Evolutionary conservation across 2,329 filamentous ascomycete genomes (phyloP).

Genomic region (Phialocephala subalpina): DNA sequence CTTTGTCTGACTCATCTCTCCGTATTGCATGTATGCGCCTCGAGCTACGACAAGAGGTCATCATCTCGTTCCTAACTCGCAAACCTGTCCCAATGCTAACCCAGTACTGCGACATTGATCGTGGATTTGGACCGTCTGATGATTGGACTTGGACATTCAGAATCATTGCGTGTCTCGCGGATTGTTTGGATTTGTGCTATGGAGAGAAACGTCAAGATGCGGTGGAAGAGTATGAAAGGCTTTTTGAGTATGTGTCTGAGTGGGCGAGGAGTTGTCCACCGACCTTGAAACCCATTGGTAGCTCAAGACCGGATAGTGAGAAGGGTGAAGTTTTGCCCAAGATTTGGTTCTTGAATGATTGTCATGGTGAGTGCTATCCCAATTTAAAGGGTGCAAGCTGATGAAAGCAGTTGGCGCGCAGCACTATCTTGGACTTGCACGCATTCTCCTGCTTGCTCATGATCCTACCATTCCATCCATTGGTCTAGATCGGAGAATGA

Average conservation of each 20-base stretch:
- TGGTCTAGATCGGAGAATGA: constrained; percentile 19
- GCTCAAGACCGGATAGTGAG: not conserved
- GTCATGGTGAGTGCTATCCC: constrained; percentile 3
- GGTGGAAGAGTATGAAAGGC: not conserved
- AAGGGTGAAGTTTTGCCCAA: constrained; percentile 18
- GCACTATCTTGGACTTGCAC: constrained; percentile 49
- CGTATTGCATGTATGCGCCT: constrained; percentile 48
- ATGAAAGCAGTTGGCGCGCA: constrained; percentile 44
- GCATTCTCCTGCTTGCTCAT: constrained; percentile 48
- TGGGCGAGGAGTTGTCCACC: not conserved
- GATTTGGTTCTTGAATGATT: constrained; percentile 26
- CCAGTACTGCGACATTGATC: constrained; percentile 43
- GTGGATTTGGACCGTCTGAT: constrained; percentile 17
- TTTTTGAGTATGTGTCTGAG: not conserved
- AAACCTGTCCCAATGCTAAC: constrained; percentile 43
- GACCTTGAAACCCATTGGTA: not conserved
- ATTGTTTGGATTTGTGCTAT: constrained; percentile 25
- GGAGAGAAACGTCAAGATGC: constrained; percentile 8
- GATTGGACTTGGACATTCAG: constrained; percentile 26
- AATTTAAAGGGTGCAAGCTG: not conserved
- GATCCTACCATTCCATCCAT: constrained; percentile 43
- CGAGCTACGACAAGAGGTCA: constrained; percentile 55
- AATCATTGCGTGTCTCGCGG: constrained; percentile 21
- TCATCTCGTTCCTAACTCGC: constrained; percentile 51
- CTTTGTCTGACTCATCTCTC: not conserved